Base-by-base conservation (phyloP, 371 early-diverging fungal genomes). In the Mucor sp. region DNA sequence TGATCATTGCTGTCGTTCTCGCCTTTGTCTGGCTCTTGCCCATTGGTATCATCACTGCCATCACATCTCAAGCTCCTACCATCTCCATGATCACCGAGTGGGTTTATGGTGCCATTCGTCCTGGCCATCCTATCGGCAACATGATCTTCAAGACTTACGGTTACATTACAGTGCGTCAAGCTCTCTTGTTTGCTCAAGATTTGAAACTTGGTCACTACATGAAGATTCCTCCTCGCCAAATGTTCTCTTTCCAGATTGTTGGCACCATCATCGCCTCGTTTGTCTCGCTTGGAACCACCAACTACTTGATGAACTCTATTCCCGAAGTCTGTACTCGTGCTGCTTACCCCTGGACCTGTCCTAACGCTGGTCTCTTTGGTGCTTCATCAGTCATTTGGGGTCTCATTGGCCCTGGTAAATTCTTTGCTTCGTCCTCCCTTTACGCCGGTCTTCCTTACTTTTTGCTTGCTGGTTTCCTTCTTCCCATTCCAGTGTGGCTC, bases 171-270 rank as follows among this genome's bases (percentile, higher is more conserved):
- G 75, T 81, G 0, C 71, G 74, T 48, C 91, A 89, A 65, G 86
- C 86, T 4, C 69, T 88, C 15, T 73, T 82, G 23, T 85, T 90
- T 56, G 72, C 84, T 0, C 79, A 84, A 47, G 90, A 88, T 63
- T 72, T 89, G 43, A 90, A 88, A 56, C 73, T 84, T 6, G 85
- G 81, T 43, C 82, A 85, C 43, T 88, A 88, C 66, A 83, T 88
- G 82, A 89, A 92, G 74, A 88, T 91, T 25, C 91, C 91, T 32
- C 90, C 91, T 21, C 81, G 87, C 23, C 71, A 84, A 17, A 88
- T 91, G 81, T 86, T 89, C 28, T 67, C 71, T 30, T 84, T 84
- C 70, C 91, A 90, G 65, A 58, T 84, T 11, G 73, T 84, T 21
- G 90, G 90, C 14, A 88, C 88, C 6, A 58, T 89, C 7, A 69